Evolutionary conservation across 2,329 filamentous ascomycete genomes (phyloP).

Genomic region (Penicillium vulpinum): DNA sequence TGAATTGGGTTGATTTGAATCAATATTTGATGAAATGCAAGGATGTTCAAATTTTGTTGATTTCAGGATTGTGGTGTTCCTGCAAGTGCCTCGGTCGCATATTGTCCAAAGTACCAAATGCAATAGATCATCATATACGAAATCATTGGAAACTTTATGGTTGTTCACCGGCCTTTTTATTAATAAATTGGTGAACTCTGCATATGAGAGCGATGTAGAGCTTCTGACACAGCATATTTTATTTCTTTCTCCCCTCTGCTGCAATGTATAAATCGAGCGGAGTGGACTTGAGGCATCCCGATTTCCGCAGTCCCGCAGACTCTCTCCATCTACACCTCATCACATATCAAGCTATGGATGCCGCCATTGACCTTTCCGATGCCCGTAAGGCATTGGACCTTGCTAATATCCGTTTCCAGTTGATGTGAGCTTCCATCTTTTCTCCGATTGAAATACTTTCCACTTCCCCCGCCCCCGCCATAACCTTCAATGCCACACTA

Average conservation of each 20-base stretch:
- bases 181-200: neutral
- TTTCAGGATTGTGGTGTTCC: neutral
- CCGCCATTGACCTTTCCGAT: conserved; percentile 84
- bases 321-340: conserved; percentile 13
- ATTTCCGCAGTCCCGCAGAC: conserved; percentile 14
- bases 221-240: neutral
- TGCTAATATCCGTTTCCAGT: conserved; percentile 85
- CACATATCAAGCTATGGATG: conserved; percentile 66
- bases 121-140: neutral
- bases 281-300: conserved; percentile 5
- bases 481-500: neutral
- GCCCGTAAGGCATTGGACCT: conserved; percentile 83
- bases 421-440: conserved; percentile 65
- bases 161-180: neutral
- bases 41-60: neutral
- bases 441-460: conserved; percentile 1
- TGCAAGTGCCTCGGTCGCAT: conserved; percentile 3
- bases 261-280: neutral
- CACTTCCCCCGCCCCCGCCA: conserved; percentile 14
- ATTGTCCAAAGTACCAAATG: neutral
- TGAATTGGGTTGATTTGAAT: neutral
- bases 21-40: neutral
- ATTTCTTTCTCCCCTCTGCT: neutral
- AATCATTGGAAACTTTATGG: neutral
- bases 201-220: neutral